Evolutionary conservation across 2,329 filamentous ascomycete genomes (phyloP).

Genomic region (Tolypocladium endophyticum): DNA sequence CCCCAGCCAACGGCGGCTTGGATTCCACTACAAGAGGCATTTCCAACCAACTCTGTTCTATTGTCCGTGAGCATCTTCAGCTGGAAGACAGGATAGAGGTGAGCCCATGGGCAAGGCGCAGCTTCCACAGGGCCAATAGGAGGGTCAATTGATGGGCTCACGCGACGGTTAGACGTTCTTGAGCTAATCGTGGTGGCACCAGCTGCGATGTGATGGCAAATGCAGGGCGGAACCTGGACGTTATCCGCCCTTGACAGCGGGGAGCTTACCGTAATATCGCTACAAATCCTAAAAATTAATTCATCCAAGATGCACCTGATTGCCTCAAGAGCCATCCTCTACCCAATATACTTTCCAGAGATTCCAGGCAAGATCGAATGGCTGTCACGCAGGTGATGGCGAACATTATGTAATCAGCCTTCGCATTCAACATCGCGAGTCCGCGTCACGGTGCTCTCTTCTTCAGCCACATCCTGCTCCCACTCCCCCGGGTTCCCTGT

Average conservation of each 20-base stretch:
- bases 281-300: neutral
- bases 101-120: slow-evolving; percentile 20
- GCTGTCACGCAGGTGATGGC: neutral
- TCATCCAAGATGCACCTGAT: neutral
- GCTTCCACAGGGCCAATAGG: slow-evolving; percentile 16
- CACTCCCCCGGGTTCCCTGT: neutral
- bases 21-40: too few species aligned
- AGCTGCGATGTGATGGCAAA: neutral
- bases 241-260: neutral
- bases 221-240: neutral
- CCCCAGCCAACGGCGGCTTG: too few species aligned
- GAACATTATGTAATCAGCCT: neutral
- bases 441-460: neutral
- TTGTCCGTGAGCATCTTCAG: too few species aligned
- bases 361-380: neutral
- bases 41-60: too few species aligned
- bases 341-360: neutral
- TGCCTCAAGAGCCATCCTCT: too few species aligned
- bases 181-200: neutral
- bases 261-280: neutral
- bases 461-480: neutral
- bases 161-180: slow-evolving; percentile 15
- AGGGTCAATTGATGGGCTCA: slow-evolving; percentile 1
- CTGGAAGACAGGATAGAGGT: neutral
- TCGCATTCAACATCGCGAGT: neutral